These are phyloP conservation scores for Candida takata DNA, from an alignment of 805 yeast genomes.

Conservation along the genomic window DNA sequence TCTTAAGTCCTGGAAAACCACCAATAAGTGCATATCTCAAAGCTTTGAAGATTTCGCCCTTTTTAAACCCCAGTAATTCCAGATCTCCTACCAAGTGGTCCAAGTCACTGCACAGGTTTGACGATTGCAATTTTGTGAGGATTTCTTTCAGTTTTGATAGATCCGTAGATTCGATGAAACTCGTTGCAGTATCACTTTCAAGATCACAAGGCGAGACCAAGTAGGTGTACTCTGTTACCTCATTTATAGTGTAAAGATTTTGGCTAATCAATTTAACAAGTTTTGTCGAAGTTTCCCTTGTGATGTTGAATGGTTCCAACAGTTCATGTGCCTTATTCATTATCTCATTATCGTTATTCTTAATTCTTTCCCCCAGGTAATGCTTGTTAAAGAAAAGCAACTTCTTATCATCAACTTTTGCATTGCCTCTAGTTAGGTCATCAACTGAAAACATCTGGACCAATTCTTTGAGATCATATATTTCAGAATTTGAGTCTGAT, in stretches of 20 bases:
- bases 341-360: slow-evolving; percentile 30
- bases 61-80: slow-evolving; percentile 17
- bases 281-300: slow-evolving; percentile 28
- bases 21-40: slow-evolving; percentile 68
- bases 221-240: slow-evolving; percentile 44
- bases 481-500: slow-evolving; percentile 39
- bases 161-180: slow-evolving; percentile 24
- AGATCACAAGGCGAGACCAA: slow-evolving; percentile 33
- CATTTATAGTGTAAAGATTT: slow-evolving; percentile 46
- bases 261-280: slow-evolving; percentile 41
- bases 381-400: slow-evolving; percentile 70
- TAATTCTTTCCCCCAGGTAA: slow-evolving; percentile 44
- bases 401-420: slow-evolving; percentile 79
- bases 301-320: slow-evolving; percentile 15
- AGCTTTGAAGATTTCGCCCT: slow-evolving; percentile 45
- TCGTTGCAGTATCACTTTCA: slow-evolving; percentile 22
- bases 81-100: slow-evolving; percentile 5
- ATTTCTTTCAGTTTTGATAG: slow-evolving; percentile 8
- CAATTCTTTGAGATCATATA: slow-evolving; percentile 45
- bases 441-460: slow-evolving; percentile 52
- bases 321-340: slow-evolving; percentile 26
- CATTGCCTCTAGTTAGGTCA: slow-evolving; percentile 85
- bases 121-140: slow-evolving; percentile 11
- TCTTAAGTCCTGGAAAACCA: slow-evolving; percentile 58
- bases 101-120: slow-evolving; percentile 4